phyloP scores from a whole-genome alignment of 306 rosid genomes.

The Sesbania bispinosa region DNA sequence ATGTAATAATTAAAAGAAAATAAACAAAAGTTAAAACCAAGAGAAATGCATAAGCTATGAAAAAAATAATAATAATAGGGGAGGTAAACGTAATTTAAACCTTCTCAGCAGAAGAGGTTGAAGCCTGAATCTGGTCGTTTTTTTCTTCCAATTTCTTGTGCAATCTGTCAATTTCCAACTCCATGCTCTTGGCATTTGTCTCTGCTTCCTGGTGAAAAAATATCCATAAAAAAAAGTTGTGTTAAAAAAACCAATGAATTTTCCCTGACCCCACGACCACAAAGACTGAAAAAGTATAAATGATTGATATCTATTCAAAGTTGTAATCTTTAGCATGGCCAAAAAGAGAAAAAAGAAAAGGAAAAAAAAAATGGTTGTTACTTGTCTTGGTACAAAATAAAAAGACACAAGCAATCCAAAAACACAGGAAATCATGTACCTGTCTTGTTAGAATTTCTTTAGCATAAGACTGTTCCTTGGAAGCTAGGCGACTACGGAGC shows the following conservation, averaged over 20 bases:
- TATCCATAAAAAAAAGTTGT: constrained; percentile 25
- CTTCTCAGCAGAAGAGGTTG: constrained; percentile 69
- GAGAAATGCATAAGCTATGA: background rate
- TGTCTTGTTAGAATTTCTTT: constrained; percentile 74
- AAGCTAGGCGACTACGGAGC: constrained; percentile 69
- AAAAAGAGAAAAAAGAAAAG: constrained; percentile 13
- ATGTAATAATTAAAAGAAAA: background rate
- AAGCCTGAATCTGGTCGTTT: constrained; percentile 64
- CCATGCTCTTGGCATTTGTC: constrained; percentile 77
- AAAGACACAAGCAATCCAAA: constrained; percentile 9
- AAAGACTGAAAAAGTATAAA: constrained; percentile 31
- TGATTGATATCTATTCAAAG: constrained; percentile 29
- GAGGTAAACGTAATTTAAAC: constrained; percentile 35
- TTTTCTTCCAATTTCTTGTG: constrained; percentile 67
- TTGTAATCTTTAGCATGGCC: constrained; percentile 26
- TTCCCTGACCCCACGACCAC: constrained; percentile 44
- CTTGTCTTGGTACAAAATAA: constrained; percentile 17
- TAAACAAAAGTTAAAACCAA: constrained; percentile 11
- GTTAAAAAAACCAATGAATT: constrained; percentile 2
- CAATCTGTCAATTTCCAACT: constrained; percentile 58
- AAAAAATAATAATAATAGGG: background rate
- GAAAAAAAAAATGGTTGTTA: background rate
- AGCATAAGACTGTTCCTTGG: constrained; percentile 72
- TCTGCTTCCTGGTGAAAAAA: constrained; percentile 70
- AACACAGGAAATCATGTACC: constrained; percentile 40